phyloP scores from a whole-genome alignment of 2,329 filamentous ascomycete species.

The Cytospora piceae region DNA sequence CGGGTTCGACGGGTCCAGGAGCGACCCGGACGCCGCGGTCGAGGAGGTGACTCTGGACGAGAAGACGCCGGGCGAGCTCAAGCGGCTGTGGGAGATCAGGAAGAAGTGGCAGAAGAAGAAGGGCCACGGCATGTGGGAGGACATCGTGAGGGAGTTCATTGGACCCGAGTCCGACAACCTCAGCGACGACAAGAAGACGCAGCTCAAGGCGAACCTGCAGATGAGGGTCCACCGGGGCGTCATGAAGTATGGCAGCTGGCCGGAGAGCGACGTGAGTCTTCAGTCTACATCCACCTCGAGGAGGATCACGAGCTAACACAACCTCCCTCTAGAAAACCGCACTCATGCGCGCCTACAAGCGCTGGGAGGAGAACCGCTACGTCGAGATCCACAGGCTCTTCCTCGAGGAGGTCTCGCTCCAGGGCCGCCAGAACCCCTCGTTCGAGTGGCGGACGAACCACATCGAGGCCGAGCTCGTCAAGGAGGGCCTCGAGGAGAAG shows the following conservation, averaged over 20 bases:
- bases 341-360: conserved; percentile 27
- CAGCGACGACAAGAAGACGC: conserved; percentile 57
- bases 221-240: conserved; percentile 60
- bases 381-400: conserved; percentile 39
- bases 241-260: conserved; percentile 54
- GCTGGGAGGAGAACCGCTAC: conserved; percentile 27
- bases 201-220: conserved; percentile 57
- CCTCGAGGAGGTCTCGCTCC: conserved; percentile 54
- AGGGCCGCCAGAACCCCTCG: conserved; percentile 49
- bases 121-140: conserved; percentile 63
- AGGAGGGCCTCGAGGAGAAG: conserved; percentile 51
- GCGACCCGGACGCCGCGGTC: conserved; percentile 4
- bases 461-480: conserved; percentile 54
- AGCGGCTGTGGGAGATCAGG: conserved; percentile 54
- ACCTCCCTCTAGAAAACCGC: conserved; percentile 16
- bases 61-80: conserved; percentile 52
- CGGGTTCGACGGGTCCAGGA: background rate
- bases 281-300: background rate
- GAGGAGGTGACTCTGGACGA: conserved; percentile 43
- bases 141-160: conserved; percentile 50
- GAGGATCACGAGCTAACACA: background rate
- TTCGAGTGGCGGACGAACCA: conserved; percentile 55
- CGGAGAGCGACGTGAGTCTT: conserved; percentile 52
- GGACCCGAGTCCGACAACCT: conserved; percentile 56
- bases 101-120: conserved; percentile 50